Percentiles rank a stretch among this genome's conserved stretches.
Conservation (phyloP, 75 land plant species). For the Selaginella tamariscina region DNA sequence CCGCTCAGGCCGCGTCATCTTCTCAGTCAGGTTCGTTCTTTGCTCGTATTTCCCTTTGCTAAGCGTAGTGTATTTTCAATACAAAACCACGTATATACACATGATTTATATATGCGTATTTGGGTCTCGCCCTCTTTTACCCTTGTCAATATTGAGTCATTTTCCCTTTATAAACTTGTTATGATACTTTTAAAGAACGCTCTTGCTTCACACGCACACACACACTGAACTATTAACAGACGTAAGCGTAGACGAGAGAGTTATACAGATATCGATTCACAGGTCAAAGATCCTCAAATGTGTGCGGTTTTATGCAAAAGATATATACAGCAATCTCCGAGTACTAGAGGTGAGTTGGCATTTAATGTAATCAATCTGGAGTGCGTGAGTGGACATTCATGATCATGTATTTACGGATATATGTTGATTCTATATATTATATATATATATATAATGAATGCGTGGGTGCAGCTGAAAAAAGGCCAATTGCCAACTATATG, state of each 20-base stretch:
- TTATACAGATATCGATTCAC: neutral
- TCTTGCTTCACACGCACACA: too few species aligned
- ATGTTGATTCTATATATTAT: neutral
- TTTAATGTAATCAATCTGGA: neutral
- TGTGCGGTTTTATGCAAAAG: neutral
- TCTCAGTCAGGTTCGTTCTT: slow-evolving; percentile 24
- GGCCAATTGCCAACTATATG: slow-evolving; percentile 70
- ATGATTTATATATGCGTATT: too few species aligned
- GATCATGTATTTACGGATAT: neutral
- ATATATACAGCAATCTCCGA: neutral
- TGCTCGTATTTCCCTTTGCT: neutral
- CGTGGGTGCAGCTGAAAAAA: slow-evolving; percentile 15
- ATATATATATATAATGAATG: neutral
- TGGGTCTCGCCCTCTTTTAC: neutral
- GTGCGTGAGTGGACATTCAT: too few species aligned
- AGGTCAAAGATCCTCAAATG: neutral
- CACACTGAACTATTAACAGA: too few species aligned
- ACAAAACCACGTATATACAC: too few species aligned
- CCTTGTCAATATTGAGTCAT: neutral
- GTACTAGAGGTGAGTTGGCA: neutral
- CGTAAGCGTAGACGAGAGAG: too few species aligned
- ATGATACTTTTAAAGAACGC: neutral
- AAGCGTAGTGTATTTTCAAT: too few species aligned
- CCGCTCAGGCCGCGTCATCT: slow-evolving; percentile 14
- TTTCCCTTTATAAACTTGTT: neutral